Percentiles rank a stretch among this genome's conserved stretches.
Evolutionary conservation across 2,329 filamentous ascomycete genomes (phyloP).

Genomic region (Gaeumannomyces sp.): DNA sequence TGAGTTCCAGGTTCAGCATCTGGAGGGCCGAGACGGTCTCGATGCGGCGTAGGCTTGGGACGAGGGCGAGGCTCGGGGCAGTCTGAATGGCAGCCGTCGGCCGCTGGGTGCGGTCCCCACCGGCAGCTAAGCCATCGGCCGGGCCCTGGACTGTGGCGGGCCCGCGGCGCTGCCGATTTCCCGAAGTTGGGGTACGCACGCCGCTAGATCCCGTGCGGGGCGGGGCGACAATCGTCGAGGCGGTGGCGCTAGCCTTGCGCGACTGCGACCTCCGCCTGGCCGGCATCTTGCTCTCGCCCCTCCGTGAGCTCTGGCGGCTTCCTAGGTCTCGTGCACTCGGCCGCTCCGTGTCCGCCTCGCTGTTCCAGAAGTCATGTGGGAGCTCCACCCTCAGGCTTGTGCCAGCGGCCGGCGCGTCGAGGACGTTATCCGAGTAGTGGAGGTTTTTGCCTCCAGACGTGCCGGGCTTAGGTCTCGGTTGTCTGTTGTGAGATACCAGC

Average conservation of each 20-base stretch:
- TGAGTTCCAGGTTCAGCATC: constrained; percentile 88
- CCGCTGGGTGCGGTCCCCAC: constrained; percentile 14
- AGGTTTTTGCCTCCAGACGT: constrained; percentile 82
- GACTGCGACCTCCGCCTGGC: constrained; percentile 46
- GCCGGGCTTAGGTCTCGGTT: constrained; percentile 54
- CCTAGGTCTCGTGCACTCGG: constrained; percentile 44
- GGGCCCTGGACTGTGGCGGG: neutral
- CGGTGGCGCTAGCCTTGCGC: constrained; percentile 45
- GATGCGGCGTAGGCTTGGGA: constrained; percentile 49
- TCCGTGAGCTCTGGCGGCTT: constrained; percentile 42
- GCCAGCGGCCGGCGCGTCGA: constrained; percentile 49
- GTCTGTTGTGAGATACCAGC: constrained; percentile 82
- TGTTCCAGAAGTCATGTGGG: constrained; percentile 60
- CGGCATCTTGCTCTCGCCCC: constrained; percentile 47
- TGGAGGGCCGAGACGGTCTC: constrained; percentile 67
- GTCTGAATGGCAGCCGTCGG: constrained; percentile 11
- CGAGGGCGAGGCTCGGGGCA: constrained; percentile 42
- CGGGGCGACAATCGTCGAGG: constrained; percentile 15
- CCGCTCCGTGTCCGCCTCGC: constrained; percentile 57
- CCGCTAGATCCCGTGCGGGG: constrained; percentile 8
- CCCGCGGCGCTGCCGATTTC: neutral
- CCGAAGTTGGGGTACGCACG: neutral
- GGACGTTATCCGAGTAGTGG: constrained; percentile 85
- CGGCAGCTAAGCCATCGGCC: neutral
- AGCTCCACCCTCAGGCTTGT: constrained; percentile 24